Base-by-base conservation (phyloP, 164 flowering plant genomes). In the Platanus orientalis region DNA sequence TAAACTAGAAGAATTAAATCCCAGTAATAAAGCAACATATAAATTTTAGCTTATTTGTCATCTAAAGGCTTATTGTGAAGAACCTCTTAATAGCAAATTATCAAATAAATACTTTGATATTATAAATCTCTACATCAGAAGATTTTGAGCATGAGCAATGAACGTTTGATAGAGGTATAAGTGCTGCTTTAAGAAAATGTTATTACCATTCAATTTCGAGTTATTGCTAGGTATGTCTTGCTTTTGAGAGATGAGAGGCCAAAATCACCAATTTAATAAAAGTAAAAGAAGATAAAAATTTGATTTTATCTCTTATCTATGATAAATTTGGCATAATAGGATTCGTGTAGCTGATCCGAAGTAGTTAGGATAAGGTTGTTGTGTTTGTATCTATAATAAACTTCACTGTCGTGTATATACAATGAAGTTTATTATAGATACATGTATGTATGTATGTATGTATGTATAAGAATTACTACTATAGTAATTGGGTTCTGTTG, bases 191-290 rank as follows among this genome's bases (percentile, higher is more conserved):
- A n/a, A n/a, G n/a, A 13, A 24, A 42, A 13, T 44, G 32, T 48
- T 4, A 52, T 58, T 86, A 92, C 99, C 80, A 97, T 92, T 77
- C 97, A 97, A 80, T 85, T 92, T 52, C 97, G 97, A 10, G 94
- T 83, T 23, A 97, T 88, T 57, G 85, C 71, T 58, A 95, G 80
- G 69, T 73, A 95, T 13, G 96, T 85, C 60, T 84, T 90, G 70
- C 67, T 85, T 73, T 92, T 95, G 60, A 95, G 79, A 63, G 97
- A 92, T 23, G 99, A 92, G 49, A 95, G 82, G 71, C 99, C 99
- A 81, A 95, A 95, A 68, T 95, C 97, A 53, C 92, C 97, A 76
- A 95, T 97, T 97, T 94, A 74, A 64, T 57, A 20, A 58, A n/a
- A n/a, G n/a, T n/a, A 34, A 57, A 10, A 36, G 42, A 14, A 36